Conservation (phyloP, 352 stramenopile genomes). For the Globisporangium irregulare region DNA sequence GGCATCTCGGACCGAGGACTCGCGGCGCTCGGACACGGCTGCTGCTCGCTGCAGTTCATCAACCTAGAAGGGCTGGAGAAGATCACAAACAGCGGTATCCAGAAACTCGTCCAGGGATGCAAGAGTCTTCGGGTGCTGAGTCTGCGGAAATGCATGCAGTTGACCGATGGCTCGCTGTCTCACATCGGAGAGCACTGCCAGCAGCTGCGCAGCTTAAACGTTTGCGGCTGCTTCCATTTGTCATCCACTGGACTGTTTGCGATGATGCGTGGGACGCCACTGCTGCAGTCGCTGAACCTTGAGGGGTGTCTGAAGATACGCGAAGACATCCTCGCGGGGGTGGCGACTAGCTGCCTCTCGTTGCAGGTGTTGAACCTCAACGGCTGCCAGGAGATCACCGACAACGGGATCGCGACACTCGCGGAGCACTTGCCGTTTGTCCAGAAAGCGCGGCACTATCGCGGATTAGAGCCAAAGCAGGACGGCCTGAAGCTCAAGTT, state of each 20-base stretch:
- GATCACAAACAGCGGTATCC: conserved; percentile 48
- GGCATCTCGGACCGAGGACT: conserved; percentile 62
- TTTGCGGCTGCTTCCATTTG: conserved; percentile 58
- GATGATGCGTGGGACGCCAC: conserved; percentile 45
- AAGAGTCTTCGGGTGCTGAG: conserved; percentile 55
- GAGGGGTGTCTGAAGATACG: conserved; percentile 66
- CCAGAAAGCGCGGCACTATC: conserved; percentile 42
- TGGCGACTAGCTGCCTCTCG: conserved; percentile 48
- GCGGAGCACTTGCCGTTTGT: conserved; percentile 72
- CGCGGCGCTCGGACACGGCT: conserved; percentile 43
- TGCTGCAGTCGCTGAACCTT: conserved; percentile 64
- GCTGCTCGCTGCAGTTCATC: conserved; percentile 60
- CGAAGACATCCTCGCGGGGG: conserved; percentile 62
- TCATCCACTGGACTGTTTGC: conserved; percentile 48
- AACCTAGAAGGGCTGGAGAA: conserved; percentile 67
- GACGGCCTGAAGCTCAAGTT: conserved; percentile 66
- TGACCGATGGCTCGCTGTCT: conserved; percentile 44
- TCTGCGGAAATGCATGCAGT: conserved; percentile 56
- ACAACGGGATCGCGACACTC: conserved; percentile 64
- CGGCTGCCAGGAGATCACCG: conserved; percentile 76
- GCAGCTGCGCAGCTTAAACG: conserved; percentile 60
- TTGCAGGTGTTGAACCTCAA: conserved; percentile 70
- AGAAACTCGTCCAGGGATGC: conserved; percentile 46
- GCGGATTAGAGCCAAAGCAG: conserved; percentile 52
- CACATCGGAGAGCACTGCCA: conserved; percentile 45